Conservation (phyloP, 2,329 filamentous ascomycete species). For the Zarea fungicola region DNA sequence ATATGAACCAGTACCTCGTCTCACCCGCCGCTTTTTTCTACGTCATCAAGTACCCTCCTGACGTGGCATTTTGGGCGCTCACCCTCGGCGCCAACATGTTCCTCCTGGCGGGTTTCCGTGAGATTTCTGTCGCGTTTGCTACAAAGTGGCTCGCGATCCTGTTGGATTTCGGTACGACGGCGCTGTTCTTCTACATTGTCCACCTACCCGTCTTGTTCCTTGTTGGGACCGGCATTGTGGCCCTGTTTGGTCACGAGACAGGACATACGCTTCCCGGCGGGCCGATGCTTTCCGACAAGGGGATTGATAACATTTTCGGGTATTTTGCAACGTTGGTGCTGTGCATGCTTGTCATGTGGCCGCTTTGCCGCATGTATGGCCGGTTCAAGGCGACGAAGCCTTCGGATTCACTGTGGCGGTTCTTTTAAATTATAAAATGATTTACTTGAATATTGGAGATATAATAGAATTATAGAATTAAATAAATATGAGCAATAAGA, state of each 20-base stretch:
- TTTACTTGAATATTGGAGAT: not conserved
- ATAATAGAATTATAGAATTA: too few relatives aligned
- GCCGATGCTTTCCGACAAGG: conserved; percentile 20
- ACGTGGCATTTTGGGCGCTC: conserved; percentile 40
- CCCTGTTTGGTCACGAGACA: conserved; percentile 30
- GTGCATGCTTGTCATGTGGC: conserved; percentile 35
- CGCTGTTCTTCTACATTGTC: conserved; percentile 40
- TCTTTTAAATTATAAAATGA: conserved; percentile 30
- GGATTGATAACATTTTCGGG: conserved; percentile 32
- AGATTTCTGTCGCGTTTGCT: conserved; percentile 27
- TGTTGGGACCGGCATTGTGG: conserved; percentile 21
- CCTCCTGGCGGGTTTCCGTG: conserved; percentile 32
- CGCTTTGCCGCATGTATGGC: conserved; percentile 36
- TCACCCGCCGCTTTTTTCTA: conserved; percentile 41
- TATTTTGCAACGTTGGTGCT: conserved; percentile 34
- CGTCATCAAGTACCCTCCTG: conserved; percentile 42
- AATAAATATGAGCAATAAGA: too few relatives aligned
- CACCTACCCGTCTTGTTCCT: conserved; percentile 32
- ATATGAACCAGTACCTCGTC: conserved; percentile 35
- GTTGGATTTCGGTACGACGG: conserved; percentile 39
- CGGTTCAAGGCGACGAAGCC: conserved; percentile 37
- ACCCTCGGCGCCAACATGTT: conserved; percentile 35
- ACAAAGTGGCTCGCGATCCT: conserved; percentile 28
- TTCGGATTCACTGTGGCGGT: conserved; percentile 40
- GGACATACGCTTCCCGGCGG: conserved; percentile 22